Evolutionary conservation across 768 basidiomycete species (phyloP).

Genomic region (Tephrocybe sp.): DNA sequence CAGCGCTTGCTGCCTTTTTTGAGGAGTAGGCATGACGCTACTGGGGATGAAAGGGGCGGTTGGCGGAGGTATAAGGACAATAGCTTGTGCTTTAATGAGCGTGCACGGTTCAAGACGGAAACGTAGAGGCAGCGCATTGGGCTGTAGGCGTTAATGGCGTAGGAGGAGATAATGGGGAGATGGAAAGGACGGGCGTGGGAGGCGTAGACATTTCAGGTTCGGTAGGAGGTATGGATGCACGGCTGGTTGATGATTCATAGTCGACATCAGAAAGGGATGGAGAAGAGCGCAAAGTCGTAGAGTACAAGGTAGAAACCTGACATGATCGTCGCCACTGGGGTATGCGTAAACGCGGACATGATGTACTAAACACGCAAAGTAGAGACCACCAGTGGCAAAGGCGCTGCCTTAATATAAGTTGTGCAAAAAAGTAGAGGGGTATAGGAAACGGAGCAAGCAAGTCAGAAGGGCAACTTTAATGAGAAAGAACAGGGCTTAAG

Average conservation of each 20-base stretch:
- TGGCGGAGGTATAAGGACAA: conserved; percentile 41
- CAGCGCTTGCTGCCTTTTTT: conserved; percentile 27
- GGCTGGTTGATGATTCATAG: conserved; percentile 7
- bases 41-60: conserved; percentile 19
- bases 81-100: conserved; percentile 52
- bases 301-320: conserved; percentile 36
- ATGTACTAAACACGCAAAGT: conserved; percentile 3
- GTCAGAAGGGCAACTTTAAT: conserved; percentile 13
- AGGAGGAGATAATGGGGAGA: conserved; percentile 21
- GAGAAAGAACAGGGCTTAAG: conserved; percentile 16
- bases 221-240: background rate
- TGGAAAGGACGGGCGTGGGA: conserved; percentile 34
- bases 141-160: conserved; percentile 17
- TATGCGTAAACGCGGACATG: conserved; percentile 18
- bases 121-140: conserved; percentile 12
- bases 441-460: conserved; percentile 20
- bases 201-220: conserved; percentile 8
- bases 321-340: conserved; percentile 22
- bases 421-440: conserved; percentile 14
- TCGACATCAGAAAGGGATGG: conserved; percentile 25
- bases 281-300: conserved; percentile 36
- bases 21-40: conserved; percentile 10
- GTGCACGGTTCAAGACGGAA: conserved; percentile 41
- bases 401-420: conserved; percentile 31
- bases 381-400: conserved; percentile 32